A percentile compares a stretch with the other conserved stretches of the same genome.
These are phyloP conservation scores for Liquidambar formosana DNA, from an alignment of 164 flowering plant species.

Conservation along the genomic window DNA sequence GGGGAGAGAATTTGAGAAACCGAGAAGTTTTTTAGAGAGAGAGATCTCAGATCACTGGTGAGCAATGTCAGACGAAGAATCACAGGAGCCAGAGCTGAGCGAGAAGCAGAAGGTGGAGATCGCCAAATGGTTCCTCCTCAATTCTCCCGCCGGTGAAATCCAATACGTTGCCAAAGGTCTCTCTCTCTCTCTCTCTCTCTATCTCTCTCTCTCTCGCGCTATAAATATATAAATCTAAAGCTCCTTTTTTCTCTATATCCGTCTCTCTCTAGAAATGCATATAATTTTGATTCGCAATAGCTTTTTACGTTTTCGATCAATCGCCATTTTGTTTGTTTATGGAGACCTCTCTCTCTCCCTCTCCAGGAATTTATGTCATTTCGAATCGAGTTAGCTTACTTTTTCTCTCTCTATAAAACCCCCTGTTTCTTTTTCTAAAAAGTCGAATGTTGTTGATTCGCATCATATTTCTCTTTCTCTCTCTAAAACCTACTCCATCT, in stretches of 20 bases:
- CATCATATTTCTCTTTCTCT: neutral
- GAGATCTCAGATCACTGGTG: slow-evolving; percentile 7
- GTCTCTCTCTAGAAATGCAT: neutral
- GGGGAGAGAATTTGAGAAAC: no score
- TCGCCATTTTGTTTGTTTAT: no score
- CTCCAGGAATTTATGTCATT: neutral
- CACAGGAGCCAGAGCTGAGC: slow-evolving; percentile 26
- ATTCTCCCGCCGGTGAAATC: slow-evolving; percentile 95
- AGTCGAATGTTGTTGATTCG: neutral
- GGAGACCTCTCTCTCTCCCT: no score
- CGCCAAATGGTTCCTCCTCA: slow-evolving; percentile 95
- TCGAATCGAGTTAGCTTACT: neutral
- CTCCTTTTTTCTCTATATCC: neutral
- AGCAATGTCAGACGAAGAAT: slow-evolving; percentile 33
- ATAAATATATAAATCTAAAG: neutral
- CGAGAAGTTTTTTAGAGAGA: no score
- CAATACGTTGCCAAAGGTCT: slow-evolving; percentile 94
- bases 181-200: neutral
- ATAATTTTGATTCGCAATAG: neutral
- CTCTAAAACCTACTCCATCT: neutral
- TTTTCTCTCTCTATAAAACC: no score
- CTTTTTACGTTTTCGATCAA: neutral
- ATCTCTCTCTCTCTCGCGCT: neutral
- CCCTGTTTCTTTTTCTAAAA: neutral
- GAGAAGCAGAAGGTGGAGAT: slow-evolving; percentile 51